A percentile compares a stretch with the other conserved stretches of the same genome.
Evolutionary conservation across 805 yeast genomes (phyloP).

Genomic region (Metschnikowia kofuensis): DNA sequence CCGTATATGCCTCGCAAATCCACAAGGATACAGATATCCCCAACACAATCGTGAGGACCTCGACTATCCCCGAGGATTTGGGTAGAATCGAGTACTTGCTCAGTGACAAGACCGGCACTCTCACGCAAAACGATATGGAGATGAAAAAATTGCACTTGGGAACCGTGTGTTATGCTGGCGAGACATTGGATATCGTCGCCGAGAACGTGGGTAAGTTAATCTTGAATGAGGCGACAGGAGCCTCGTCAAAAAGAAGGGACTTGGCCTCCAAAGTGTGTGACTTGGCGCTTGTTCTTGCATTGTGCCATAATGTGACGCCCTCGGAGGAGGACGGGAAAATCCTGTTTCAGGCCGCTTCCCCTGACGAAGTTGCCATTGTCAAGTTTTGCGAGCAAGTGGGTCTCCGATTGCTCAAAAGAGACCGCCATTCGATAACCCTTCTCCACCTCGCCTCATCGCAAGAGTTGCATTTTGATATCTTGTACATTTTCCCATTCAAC

Average conservation of each 20-base stretch:
- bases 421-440: conserved; percentile 69
- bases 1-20: conserved; percentile 93
- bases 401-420: conserved; percentile 73
- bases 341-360: conserved; percentile 96
- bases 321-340: conserved; percentile 47
- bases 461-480: conserved; percentile 56
- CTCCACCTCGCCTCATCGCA: conserved; percentile 58
- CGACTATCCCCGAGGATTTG: conserved; percentile 96
- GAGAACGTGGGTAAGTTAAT: conserved; percentile 50
- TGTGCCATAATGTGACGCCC: conserved; percentile 98
- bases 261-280: conserved; percentile 75
- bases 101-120: conserved; percentile 94
- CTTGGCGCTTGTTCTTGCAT: conserved; percentile 73
- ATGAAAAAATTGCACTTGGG: conserved; percentile 91
- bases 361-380: conserved; percentile 97
- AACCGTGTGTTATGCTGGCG: conserved; percentile 86
- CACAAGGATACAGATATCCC: conserved; percentile 82
- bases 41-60: conserved; percentile 90
- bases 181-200: conserved; percentile 83
- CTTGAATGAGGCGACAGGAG: conserved; percentile 4
- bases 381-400: conserved; percentile 88
- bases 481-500: conserved; percentile 89
- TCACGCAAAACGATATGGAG: conserved; percentile 98
- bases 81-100: conserved; percentile 92
- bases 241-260: conserved; percentile 53